Conservation (phyloP, 1,284 basidiomycete genomes). For the Rhodotorula sp. region DNA sequence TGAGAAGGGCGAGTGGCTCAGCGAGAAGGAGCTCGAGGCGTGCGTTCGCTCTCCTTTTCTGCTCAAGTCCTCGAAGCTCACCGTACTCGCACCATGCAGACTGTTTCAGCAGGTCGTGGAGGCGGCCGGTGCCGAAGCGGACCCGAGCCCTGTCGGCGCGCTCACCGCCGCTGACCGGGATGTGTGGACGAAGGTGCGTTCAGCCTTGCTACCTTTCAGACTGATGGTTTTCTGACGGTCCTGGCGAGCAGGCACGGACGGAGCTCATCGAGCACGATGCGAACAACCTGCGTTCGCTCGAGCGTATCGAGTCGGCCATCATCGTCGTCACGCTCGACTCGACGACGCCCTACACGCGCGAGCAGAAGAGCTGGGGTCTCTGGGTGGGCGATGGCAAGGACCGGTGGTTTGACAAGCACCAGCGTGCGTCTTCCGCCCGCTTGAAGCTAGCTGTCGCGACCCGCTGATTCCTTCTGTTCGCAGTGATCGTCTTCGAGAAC, state of each 20-base stretch:
- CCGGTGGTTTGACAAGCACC: constrained; percentile 97
- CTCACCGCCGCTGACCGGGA: constrained; percentile 89
- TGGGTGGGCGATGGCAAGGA: constrained; percentile 94
- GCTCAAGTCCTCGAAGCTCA: not conserved
- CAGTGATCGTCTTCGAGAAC: constrained; percentile 88
- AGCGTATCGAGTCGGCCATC: constrained; percentile 86
- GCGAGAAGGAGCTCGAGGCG: constrained; percentile 74
- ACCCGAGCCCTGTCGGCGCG: constrained; percentile 67
- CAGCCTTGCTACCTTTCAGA: not conserved
- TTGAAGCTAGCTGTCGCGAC: not conserved
- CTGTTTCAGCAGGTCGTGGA: constrained; percentile 78
- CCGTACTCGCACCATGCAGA: constrained; percentile 49
- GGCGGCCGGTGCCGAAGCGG: constrained; percentile 61
- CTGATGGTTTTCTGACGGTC: not conserved
- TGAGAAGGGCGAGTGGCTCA: constrained; percentile 65
- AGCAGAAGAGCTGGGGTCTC: constrained; percentile 76
- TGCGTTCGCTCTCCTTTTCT: constrained; percentile 46
- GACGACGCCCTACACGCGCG: constrained; percentile 71
- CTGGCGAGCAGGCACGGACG: constrained; percentile 60
- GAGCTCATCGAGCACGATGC: constrained; percentile 68
- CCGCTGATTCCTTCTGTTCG: constrained; percentile 7
- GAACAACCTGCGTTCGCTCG: constrained; percentile 66
- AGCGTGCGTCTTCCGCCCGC: constrained; percentile 60
- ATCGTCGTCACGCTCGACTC: constrained; percentile 86
- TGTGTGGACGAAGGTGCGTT: constrained; percentile 75